Base-by-base conservation (phyloP, 164 flowering plant species). In the Macadamia tetraphylla region DNA sequence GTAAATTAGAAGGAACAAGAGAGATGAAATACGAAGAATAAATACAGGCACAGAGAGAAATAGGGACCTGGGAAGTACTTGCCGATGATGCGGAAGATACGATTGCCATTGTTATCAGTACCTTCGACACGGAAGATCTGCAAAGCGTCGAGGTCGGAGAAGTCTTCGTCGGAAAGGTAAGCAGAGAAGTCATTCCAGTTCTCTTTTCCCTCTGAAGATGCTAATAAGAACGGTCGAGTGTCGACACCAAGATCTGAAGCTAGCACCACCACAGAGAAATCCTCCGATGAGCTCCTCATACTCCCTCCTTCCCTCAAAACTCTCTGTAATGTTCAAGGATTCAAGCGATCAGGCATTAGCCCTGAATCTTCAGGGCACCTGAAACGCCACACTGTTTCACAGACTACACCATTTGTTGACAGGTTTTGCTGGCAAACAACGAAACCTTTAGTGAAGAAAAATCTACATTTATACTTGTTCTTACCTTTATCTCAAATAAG, bases 211-310 rank as follows among this genome's bases (percentile, higher is more conserved):
- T 73, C 83, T n/a, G 23, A 23, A 23, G 81, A 68, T 12, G 77
- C 18, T 57, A 77, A 56, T 42, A 91, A 49, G 67, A 92, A 85
- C 17, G 96, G 86, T 3, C 89, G 88, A n/a, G 85, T 86, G 57
- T 90, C 96, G 0, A 92, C 63, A 17, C 91, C 94, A 15, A 87
- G 81, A 78, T 92, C 98, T 0, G 98, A 92, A 0, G 96, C 94
- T 64, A 92, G 58, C 1, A 92, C 93, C 30, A 90, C 2, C 62
- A 92, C 95, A 0, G 95, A 87, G 83, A 84, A 86, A 56, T 92
- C 92, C 0, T 85, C 88, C 29, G 77, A 72, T 18, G 88, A 74
- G 40, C 76, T 74, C 2, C 64, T 78, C 79, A 77, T 58, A 35
- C 46, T 60, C 42, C 51, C 63, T 67, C 59, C 60, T 63, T 23